Evolutionary conservation across 2,329 filamentous ascomycete genomes (phyloP).

Genomic region (Aspergillus alliaceus): DNA sequence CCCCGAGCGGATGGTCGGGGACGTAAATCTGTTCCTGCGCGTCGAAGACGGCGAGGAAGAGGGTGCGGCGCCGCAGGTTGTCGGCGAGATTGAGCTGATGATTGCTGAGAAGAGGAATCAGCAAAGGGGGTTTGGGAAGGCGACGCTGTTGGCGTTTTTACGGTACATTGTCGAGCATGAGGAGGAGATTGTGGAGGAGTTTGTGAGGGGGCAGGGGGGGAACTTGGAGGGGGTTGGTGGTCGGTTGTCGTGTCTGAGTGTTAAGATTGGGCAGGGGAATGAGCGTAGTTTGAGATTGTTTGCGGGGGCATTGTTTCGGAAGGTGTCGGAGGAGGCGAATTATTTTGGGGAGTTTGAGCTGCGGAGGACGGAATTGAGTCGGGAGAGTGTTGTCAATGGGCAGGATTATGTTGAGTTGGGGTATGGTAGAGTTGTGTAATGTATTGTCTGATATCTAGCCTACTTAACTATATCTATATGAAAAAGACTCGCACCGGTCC

Average conservation of each 20-base stretch:
- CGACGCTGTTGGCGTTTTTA: conserved; percentile 67
- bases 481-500: too few species aligned
- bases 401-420: conserved; percentile 38
- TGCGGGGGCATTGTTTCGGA: conserved; percentile 59
- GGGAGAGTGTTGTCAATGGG: conserved; percentile 29
- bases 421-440: conserved; percentile 31
- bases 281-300: conserved; percentile 59
- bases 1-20: conserved; percentile 64
- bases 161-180: conserved; percentile 63
- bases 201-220: conserved; percentile 28
- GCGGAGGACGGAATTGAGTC: conserved; percentile 35
- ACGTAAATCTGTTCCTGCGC: conserved; percentile 79
- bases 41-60: conserved; percentile 54
- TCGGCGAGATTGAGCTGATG: conserved; percentile 86
- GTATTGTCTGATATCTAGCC: not conserved
- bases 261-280: conserved; percentile 63
- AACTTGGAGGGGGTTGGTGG: conserved; percentile 8
- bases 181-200: conserved; percentile 58
- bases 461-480: too few species aligned
- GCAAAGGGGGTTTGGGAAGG: conserved; percentile 64
- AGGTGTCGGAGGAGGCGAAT: conserved; percentile 52
- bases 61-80: conserved; percentile 32
- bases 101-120: conserved; percentile 63
- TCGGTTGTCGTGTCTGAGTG: conserved; percentile 50
- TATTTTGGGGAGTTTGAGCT: conserved; percentile 71